Conservation (phyloP, 768 basidiomycete genomes). For the Boletus bicolor region DNA sequence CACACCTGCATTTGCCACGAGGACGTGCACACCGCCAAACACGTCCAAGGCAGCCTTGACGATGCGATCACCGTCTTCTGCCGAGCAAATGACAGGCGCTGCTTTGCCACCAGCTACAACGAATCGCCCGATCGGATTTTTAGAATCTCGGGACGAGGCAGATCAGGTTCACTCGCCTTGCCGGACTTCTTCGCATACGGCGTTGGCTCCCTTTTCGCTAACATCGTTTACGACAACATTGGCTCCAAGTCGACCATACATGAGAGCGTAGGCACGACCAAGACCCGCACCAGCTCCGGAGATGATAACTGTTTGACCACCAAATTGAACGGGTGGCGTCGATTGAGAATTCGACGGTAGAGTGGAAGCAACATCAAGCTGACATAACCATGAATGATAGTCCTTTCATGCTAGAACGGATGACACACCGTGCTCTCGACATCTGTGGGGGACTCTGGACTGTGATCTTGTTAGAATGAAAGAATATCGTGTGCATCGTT, state of each 20-base stretch:
- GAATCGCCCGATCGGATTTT: neutral
- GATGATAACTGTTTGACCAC: slow-evolving; percentile 87
- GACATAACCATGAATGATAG: slow-evolving; percentile 20
- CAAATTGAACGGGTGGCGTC: slow-evolving; percentile 70
- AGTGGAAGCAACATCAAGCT: slow-evolving; percentile 61
- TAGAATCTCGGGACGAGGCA: neutral
- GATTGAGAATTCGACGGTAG: slow-evolving; percentile 68
- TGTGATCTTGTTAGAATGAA: slow-evolving; percentile 28
- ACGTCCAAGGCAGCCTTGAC: slow-evolving; percentile 83
- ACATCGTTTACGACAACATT: slow-evolving; percentile 97
- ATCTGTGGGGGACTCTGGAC: slow-evolving; percentile 66
- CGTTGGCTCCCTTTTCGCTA: slow-evolving; percentile 76
- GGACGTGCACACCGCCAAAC: slow-evolving; percentile 84
- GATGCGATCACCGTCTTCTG: slow-evolving; percentile 87
- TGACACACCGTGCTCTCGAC: slow-evolving; percentile 50
- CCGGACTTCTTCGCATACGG: slow-evolving; percentile 84
- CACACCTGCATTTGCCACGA: slow-evolving; percentile 92
- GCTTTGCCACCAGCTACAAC: slow-evolving; percentile 84
- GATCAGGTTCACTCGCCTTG: slow-evolving; percentile 47
- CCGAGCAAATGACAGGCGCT: slow-evolving; percentile 75
- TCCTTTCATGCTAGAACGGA: neutral
- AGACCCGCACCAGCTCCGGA: slow-evolving; percentile 96
- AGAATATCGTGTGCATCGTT: neutral
- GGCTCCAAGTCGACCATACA: slow-evolving; percentile 91
- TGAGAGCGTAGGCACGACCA: slow-evolving; percentile 85